Evolutionary conservation across 768 basidiomycete genomes (phyloP).

Genomic region (Pulveroboletus frians): DNA sequence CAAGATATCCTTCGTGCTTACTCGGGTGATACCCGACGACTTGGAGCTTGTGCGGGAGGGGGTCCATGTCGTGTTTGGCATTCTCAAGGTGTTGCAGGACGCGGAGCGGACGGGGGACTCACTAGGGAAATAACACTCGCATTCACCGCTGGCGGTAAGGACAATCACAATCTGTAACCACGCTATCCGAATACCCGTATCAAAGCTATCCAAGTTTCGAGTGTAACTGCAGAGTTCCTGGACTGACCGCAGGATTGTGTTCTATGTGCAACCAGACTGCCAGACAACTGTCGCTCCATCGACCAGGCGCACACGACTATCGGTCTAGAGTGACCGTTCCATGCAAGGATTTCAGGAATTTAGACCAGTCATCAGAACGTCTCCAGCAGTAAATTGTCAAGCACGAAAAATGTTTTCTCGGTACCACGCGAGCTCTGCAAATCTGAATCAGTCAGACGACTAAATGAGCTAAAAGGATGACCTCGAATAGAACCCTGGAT

Average conservation of each 20-base stretch:
- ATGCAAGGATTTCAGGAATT: too few relatives aligned
- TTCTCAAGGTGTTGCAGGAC: conserved; percentile 33
- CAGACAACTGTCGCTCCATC: too few relatives aligned
- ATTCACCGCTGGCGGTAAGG: conserved; percentile 10
- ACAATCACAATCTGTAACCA: neutral
- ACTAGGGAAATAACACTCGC: neutral
- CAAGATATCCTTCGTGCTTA: conserved; percentile 46
- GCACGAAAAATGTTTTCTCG: neutral
- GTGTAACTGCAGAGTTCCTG: too few relatives aligned
- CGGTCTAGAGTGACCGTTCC: neutral
- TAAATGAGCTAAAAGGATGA: conserved; percentile 19
- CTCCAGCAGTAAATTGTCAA: neutral
- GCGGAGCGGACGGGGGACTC: conserved; percentile 21
- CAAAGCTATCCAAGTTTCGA: too few relatives aligned
- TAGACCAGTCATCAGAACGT: neutral
- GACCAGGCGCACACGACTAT: too few relatives aligned
- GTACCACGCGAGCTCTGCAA: neutral
- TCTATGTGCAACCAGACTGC: too few relatives aligned
- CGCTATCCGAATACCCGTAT: neutral
- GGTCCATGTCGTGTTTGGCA: conserved; percentile 39
- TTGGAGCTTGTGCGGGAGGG: conserved; percentile 42
- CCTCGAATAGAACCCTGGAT: conserved; percentile 74
- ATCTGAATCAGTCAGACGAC: neutral
- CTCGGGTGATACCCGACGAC: conserved; percentile 42
- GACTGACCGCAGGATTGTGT: too few relatives aligned